Evolutionary conservation across 768 basidiomycete genomes (phyloP), one percentile per base, ranked within the genome.

Genomic region (Hemileccinum rubropunctum): DNA sequence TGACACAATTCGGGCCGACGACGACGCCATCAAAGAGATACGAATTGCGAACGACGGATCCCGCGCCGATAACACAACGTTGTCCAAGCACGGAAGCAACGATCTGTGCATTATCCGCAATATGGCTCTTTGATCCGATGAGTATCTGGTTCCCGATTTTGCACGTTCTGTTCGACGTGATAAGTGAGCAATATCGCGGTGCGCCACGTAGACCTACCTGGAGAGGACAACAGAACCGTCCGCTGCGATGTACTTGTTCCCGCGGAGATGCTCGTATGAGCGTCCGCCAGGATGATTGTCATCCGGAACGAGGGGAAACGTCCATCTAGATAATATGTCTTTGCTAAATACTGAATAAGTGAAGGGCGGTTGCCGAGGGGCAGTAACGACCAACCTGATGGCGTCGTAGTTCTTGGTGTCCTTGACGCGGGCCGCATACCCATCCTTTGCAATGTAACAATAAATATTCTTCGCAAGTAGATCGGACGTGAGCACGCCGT

Each of bases 241-340:
- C 57, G 84, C 82, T 17, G 93, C 83, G 53, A 95, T 79, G 63
- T 98, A 99, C 58, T 87, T 86, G 69, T 94, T 91, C 6, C 92
- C 93, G 26, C 88, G 81, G 32, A 86, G 78, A 61, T 94, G 84
- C 63, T 95, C 91, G 64, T 98, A 98, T 33, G 76, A 63, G 49
- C 88, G 83, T 6, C 85, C 85, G 13, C 85, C 80, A 2, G 92
- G 93, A 59, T 94, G 82, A 67, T 94, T 91, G 65, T 95, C 85
- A 64, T 98, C 97, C 9, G 95, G 95, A 5, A 94, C 93, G 9
- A 98, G 74, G 2, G 97, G 97, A 72, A 95, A 98, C 6, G 91
- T 90, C 89, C 93, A 94, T 57, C 97, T 77, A 38, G 91, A 82
- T 27, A 98, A 71, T 42, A 99, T 91, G 60, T 98, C 94, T 68